Percentiles rank a stretch among this genome's conserved stretches.
phyloP scores from a whole-genome alignment of 345 rosid genomes.

The Gossypium rotundifolium region DNA sequence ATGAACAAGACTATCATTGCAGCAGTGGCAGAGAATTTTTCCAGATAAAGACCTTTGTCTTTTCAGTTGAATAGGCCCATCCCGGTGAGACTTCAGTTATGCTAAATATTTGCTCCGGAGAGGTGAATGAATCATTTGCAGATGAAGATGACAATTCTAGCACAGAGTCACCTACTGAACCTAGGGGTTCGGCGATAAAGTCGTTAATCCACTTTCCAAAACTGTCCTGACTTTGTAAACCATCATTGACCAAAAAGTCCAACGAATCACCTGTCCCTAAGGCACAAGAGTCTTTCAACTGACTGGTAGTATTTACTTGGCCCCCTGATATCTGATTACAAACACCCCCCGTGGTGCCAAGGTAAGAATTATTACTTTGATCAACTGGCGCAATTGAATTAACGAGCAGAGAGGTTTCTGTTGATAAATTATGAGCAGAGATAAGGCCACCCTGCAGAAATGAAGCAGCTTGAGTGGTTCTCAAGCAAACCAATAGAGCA shows the following conservation, averaged over 20 bases:
- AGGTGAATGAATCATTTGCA: conserved; percentile 30
- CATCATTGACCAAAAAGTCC: conserved; percentile 40
- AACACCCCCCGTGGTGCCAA: conserved; percentile 27
- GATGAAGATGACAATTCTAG: conserved; percentile 43
- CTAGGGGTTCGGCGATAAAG: conserved; percentile 47
- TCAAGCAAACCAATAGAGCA: neutral
- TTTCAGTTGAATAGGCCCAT: conserved; percentile 75
- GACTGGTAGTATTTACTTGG: conserved; percentile 31
- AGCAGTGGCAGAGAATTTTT: neutral
- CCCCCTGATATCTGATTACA: conserved; percentile 24
- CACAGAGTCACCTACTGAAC: conserved; percentile 35
- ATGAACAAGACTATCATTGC: neutral
- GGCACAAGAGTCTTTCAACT: conserved; percentile 25
- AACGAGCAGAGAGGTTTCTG: conserved; percentile 23
- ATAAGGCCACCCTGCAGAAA: conserved; percentile 35
- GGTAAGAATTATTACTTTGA: conserved; percentile 21
- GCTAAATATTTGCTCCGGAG: conserved; percentile 55
- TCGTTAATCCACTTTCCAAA: conserved; percentile 75
- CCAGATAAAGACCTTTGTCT: conserved; percentile 64
- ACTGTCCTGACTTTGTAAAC: conserved; percentile 72
- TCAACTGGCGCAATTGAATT: conserved; percentile 20
- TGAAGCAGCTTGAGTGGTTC: conserved; percentile 9
- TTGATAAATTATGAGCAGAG: conserved; percentile 19
- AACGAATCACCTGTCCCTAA: conserved; percentile 32
- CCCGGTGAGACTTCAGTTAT: conserved; percentile 76